Evolutionary conservation across 176 grass and related monocot genomes (phyloP).

Genomic region (Pontederia crassipes): DNA sequence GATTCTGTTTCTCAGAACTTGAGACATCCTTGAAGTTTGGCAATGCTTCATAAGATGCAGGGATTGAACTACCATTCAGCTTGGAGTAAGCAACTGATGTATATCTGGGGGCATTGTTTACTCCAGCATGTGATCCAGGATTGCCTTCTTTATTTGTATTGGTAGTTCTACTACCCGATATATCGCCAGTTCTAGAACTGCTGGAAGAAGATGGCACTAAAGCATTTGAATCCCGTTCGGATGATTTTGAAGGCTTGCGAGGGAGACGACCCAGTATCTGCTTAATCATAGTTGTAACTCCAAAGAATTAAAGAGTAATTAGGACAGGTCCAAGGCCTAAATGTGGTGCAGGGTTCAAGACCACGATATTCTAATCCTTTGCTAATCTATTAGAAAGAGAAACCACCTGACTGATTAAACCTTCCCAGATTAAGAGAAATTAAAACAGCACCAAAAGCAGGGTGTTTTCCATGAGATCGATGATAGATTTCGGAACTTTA

Average conservation of each 20-base stretch:
- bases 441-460: too few relatives aligned
- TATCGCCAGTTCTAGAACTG: slow-evolving; percentile 13
- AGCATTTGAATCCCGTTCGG: not conserved
- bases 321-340: too few relatives aligned
- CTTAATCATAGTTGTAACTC: slow-evolving; percentile 15
- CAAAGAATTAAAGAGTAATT: too few relatives aligned
- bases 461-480: too few relatives aligned
- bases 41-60: slow-evolving; percentile 7
- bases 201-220: slow-evolving; percentile 1
- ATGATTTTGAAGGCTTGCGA: slow-evolving; percentile 17
- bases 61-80: slow-evolving; percentile 11
- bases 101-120: slow-evolving; percentile 8
- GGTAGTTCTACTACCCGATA: not conserved
- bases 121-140: not conserved
- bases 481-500: too few relatives aligned
- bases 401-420: too few relatives aligned
- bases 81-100: slow-evolving; percentile 3
- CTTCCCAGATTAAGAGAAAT: too few relatives aligned
- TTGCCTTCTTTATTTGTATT: not conserved
- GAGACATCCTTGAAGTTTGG: slow-evolving; percentile 23
- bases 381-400: too few relatives aligned
- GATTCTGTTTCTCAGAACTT: slow-evolving; percentile 19
- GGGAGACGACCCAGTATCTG: slow-evolving; percentile 23
- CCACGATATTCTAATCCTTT: too few relatives aligned
- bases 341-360: too few relatives aligned